Base-by-base conservation (phyloP, 2,329 filamentous ascomycete genomes). In the Ophiostoma populinum region DNA sequence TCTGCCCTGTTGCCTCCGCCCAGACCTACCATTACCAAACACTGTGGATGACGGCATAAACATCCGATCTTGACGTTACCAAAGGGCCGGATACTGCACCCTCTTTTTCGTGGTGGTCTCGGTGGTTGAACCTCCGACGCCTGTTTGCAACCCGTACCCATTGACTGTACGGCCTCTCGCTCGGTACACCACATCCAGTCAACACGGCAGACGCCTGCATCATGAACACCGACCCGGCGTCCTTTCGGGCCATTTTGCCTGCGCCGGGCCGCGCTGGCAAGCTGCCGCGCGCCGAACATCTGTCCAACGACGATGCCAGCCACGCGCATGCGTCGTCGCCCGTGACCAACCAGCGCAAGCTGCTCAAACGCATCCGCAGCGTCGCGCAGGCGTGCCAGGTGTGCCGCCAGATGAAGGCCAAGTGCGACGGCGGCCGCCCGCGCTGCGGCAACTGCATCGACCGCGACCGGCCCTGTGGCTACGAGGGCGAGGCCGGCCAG, bases 381-480 rank as follows among this genome's bases (percentile, higher is more conserved):
- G 49, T 51, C 5, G 44, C 49, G 2, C 49, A 51, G 38, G 49
- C 49, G 2, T 51, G 49, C 34, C 43, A 49, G n/a, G 44, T 45
- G 22, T 51, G 49, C 33, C 45, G 49, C 2, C 45, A 44, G 13
- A 42, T 47, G 39, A 51, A 51, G 34, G 46, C 47, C 9, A 50
- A 47, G 52, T 55, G 52, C 29, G 51, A 53, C 39, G 51, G 51
- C 7, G 43, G 29, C 12, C 48, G 51, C 1, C 52, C 52, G 0
- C 43, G 45, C 38, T 55, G 52, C 33, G 40, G 44, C 6, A 45
- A 42, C 20, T 55, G 52, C 43, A 37, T 43, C 10, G 39, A 45
- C 30, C 49, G 49, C 27, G 41, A 40, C 11, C 42, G 46, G 15
- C 34, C 43, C 2, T 55, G 52, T 30, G 42, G 46, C n/a, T 55